These are phyloP conservation scores for Lasiodiplodia theobromae DNA, from an alignment of 2,329 filamentous ascomycete species.

Conservation along the genomic window DNA sequence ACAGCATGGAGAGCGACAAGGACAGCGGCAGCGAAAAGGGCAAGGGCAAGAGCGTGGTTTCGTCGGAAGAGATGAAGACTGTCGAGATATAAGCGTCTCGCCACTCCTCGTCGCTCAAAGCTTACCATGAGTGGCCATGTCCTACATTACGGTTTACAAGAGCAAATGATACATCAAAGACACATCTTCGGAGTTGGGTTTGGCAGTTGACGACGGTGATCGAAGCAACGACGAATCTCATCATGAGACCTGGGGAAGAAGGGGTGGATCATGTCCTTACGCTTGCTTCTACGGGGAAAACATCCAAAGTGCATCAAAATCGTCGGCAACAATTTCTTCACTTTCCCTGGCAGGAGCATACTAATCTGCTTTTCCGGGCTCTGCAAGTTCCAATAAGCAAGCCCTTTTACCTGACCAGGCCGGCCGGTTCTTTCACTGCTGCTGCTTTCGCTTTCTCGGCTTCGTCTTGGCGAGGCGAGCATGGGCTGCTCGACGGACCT, in stretches of 20 bases:
- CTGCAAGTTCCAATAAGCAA: conserved; percentile 12
- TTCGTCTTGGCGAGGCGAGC: conserved; percentile 2
- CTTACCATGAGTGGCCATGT: conserved; percentile 3
- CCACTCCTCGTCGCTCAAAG: not conserved
- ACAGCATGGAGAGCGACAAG: conserved; percentile 48
- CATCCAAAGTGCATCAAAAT: conserved; percentile 21
- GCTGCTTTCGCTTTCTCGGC: conserved; percentile 20
- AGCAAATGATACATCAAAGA: conserved; percentile 28
- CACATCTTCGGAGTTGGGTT: conserved; percentile 28
- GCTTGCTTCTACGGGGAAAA: conserved; percentile 14
- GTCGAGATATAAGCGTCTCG: conserved; percentile 52
- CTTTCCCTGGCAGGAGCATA: conserved; percentile 13
- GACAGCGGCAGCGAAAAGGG: conserved; percentile 42
- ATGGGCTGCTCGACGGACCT: conserved; percentile 8
- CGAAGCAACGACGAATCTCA: conserved; percentile 23
- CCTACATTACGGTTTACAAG: conserved; percentile 27
- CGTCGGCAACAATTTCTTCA: conserved; percentile 23
- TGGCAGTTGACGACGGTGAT: conserved; percentile 22
- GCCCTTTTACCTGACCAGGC: not conserved
- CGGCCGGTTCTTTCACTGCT: conserved; percentile 16
- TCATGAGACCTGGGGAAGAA: conserved; percentile 15
- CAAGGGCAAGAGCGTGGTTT: conserved; percentile 33
- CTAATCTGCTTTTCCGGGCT: not conserved
- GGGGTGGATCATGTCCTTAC: conserved; percentile 20
- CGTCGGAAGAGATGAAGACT: conserved; percentile 54